Percentiles rank a stretch among this genome's conserved stretches.
phyloP scores from a whole-genome alignment of 208 protist species.

The Porcisia deanei region DNA sequence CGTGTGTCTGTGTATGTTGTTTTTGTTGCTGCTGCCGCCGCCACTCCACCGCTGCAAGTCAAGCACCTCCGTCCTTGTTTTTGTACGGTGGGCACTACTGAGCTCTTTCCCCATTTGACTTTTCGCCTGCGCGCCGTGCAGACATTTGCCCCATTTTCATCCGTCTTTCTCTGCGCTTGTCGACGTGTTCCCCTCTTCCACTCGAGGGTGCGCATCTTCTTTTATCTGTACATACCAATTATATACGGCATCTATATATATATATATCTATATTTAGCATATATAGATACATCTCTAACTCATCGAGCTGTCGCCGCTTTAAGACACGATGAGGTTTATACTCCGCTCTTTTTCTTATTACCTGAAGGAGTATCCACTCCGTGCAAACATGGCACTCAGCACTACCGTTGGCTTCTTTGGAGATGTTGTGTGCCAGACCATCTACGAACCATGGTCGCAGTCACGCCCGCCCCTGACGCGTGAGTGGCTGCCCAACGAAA shows the following conservation, averaged over 20 bases:
- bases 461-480: slow-evolving; percentile 33
- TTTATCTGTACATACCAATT: background rate
- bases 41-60: background rate
- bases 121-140: background rate
- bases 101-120: background rate
- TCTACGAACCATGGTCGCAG: slow-evolving; percentile 58
- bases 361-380: slow-evolving; percentile 52
- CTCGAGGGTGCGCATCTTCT: background rate
- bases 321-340: slow-evolving; percentile 25
- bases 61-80: background rate
- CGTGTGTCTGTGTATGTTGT: background rate
- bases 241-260: slow-evolving; percentile 8
- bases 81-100: background rate
- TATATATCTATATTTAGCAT: background rate
- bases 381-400: slow-evolving; percentile 61
- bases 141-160: background rate
- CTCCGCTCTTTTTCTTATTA: slow-evolving; percentile 53
- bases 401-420: slow-evolving; percentile 65
- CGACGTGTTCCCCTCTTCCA: background rate
- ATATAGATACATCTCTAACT: slow-evolving; percentile 2
- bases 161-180: background rate
- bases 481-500: slow-evolving; percentile 39
- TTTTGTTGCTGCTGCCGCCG: too few relatives aligned
- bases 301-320: background rate
- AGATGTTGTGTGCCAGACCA: slow-evolving; percentile 67